Base-by-base conservation (phyloP, 768 basidiomycete species). In the Megacollybia marginata region DNA sequence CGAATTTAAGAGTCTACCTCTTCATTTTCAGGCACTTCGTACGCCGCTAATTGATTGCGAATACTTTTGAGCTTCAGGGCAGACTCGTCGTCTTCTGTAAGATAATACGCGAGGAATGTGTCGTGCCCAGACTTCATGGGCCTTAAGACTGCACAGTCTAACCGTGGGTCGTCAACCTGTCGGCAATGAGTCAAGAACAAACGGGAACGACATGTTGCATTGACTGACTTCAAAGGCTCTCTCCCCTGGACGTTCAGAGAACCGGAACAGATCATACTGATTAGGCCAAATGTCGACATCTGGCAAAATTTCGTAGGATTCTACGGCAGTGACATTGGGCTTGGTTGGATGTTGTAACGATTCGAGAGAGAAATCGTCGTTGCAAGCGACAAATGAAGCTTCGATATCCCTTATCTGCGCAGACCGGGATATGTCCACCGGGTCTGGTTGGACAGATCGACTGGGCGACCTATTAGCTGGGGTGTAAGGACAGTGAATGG, bases 61-160 rank as follows among this genome's bases (percentile, higher is more conserved):
- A 70, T 70, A 23, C 76, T 69, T 62, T 88, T 89, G 68, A 88
- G 83, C 52, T 71, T 65, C 15, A 78, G 48, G 1, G 88, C 88
- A 9, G 79, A 72, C 12, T 81, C 82, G 61, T 92, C 88, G 32
- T 86, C 82, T 58, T 79, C 74, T 2, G 89, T 85, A 28, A 92
- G 79, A 54, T 91, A 91, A 59, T 88, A 92, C 10, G 88, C 82
- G 49, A 92, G 67, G 78, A 92, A 92, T 42, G 89, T 87, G 59
- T 92, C 89, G 19, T 89, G 85, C 44, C 92, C 90, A 2, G 86
- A 83, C 61, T 88, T 86, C 86, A 90, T 89, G 1, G 90, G 89
- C 23, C 90, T 79, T 48, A 92, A 68, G 52, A 92, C 85, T 16
- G 89, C 90, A 60, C 89, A 91, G 59, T 92, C 88, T 50, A 92